A percentile compares a stretch with the other conserved stretches of the same genome.
phyloP scores from a whole-genome alignment of 768 basidiomycete species.

The Gymnopilus dilepis region DNA sequence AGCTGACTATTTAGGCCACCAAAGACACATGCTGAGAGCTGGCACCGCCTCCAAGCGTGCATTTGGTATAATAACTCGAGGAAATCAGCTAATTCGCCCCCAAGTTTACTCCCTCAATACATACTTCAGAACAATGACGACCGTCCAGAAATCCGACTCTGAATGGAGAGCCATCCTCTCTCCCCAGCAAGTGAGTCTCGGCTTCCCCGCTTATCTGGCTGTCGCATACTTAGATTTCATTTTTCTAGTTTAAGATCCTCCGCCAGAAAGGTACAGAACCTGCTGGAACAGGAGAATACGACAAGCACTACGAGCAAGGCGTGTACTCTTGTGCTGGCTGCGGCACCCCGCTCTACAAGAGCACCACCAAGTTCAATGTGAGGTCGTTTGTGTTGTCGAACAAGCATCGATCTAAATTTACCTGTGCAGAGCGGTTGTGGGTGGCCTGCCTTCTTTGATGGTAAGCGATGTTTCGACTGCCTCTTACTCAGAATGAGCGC shows the following conservation, averaged over 20 bases:
- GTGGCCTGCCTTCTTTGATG: constrained; percentile 98
- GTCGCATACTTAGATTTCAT: too few relatives aligned
- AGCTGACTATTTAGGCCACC: constrained; percentile 1
- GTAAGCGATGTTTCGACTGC: constrained; percentile 39
- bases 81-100: constrained; percentile 3
- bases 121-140: constrained; percentile 40
- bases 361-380: constrained; percentile 84
- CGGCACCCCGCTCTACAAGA: constrained; percentile 84
- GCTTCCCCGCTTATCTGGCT: too few relatives aligned
- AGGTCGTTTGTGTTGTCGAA: constrained; percentile 17
- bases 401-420: background rate
- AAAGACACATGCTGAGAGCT: constrained; percentile 23
- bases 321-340: constrained; percentile 84
- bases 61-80: constrained; percentile 21
- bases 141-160: constrained; percentile 59
- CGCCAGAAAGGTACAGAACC: constrained; percentile 88
- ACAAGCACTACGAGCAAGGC: constrained; percentile 68
- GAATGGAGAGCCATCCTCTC: constrained; percentile 88
- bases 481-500: background rate
- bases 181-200: constrained; percentile 73
- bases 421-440: constrained; percentile 79
- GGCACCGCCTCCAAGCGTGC: constrained; percentile 21
- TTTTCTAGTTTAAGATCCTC: constrained; percentile 76
- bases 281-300: constrained; percentile 79
- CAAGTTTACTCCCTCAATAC: background rate